Evolutionary conservation across 495 filamentous ascomycete genomes (phyloP), one percentile per base, ranked within the genome.

Genomic region (Cairneyella variabilis): DNA sequence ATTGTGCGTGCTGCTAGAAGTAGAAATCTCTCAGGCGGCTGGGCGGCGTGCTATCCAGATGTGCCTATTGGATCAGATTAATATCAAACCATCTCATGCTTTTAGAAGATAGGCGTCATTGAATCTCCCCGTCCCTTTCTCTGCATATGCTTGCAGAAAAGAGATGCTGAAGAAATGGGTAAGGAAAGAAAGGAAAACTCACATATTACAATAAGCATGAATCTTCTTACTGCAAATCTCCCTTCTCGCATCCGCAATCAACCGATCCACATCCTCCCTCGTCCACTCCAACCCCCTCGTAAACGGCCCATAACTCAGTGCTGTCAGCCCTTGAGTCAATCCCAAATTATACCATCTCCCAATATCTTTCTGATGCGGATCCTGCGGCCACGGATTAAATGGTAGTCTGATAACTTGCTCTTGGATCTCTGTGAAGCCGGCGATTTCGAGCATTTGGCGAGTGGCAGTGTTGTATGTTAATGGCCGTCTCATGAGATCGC

Each of bases 311-410:
- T 95, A 62, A 52, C 82, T 85, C 37, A 95, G 68, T 7, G 83
- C 82, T 53, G 91, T 81, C 38, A 95, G 72, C 14, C 86, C 88
- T 57, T 86, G 77, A 2, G 75, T 82, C 41, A 95, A 66, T 11
- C 81, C 86, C 17, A 95, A 71, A 60, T 90, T 89, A 66, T 93
- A 96, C 91, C 91, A 96, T 21, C 82, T 76, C 23, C 88, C 89
- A 20, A 90, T 77, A 43, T 86, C 83, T 53, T 79, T 86, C 55
- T 81, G 73, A 53, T 86, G 78, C 12, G 77, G 71, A 56, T 92
- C 84, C 12, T 71, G 62, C 27, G 86, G 83, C 91, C 91, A 96
- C 2, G 85, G 75, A 51, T 90, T 95, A 55, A 91, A 66, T 1
- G 91, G 88, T 30, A 93, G 60, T 32, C 79, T 76, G 39, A 95